Percentiles rank a stretch among this genome's conserved stretches.
phyloP scores from a whole-genome alignment of 495 filamentous ascomycete species.

The Penicillium antarcticum region DNA sequence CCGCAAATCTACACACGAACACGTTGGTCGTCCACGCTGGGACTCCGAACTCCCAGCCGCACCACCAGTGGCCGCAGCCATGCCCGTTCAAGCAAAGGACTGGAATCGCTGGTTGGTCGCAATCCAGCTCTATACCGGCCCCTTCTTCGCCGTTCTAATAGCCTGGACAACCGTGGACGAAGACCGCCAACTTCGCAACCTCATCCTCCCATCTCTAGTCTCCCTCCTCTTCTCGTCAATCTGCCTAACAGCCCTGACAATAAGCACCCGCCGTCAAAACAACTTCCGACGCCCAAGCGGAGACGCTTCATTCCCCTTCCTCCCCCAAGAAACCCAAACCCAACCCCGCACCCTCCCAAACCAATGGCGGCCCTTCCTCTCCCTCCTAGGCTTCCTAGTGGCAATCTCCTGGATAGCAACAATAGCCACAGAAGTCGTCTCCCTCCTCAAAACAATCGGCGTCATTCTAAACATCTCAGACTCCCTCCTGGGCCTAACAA shows the following conservation, averaged over 20 bases:
- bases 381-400: constrained; percentile 88
- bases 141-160: constrained; percentile 75
- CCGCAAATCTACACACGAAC: constrained; percentile 12
- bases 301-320: background rate
- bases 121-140: constrained; percentile 82
- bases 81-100: constrained; percentile 38
- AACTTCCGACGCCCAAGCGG: background rate
- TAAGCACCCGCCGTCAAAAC: constrained; percentile 50
- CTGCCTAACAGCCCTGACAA: constrained; percentile 58
- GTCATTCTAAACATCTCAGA: constrained; percentile 92
- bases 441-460: constrained; percentile 88
- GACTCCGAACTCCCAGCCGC: constrained; percentile 41
- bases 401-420: constrained; percentile 94
- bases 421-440: constrained; percentile 94
- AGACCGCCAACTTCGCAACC: constrained; percentile 42
- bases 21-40: constrained; percentile 25
- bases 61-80: constrained; percentile 18
- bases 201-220: constrained; percentile 64
- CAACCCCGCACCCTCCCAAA: constrained; percentile 47
- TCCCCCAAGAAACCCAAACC: background rate
- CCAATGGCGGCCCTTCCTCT: constrained; percentile 69
- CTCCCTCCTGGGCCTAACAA: constrained; percentile 90
- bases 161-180: constrained; percentile 67
- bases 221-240: constrained; percentile 67
- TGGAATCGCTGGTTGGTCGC: constrained; percentile 92